Evolutionary conservation across 257 asterid species (phyloP).

Genomic region (Solanum megistacrolobum): DNA sequence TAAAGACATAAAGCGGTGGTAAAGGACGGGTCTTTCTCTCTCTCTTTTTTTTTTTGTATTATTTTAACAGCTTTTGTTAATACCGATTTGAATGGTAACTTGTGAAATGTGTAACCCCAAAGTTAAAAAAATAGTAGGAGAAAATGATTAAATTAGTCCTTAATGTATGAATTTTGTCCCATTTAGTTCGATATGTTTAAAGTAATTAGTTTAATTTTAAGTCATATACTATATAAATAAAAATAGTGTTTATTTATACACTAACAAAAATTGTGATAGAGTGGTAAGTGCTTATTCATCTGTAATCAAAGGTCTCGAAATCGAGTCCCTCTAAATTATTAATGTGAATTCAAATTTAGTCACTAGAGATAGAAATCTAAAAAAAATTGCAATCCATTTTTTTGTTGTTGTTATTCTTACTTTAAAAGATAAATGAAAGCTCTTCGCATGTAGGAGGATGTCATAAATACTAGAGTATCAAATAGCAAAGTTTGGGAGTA

Average conservation of each 20-base stretch:
- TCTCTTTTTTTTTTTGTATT: not conserved
- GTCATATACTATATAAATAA: not conserved
- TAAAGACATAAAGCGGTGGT: constrained; percentile 21
- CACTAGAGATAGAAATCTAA: no score
- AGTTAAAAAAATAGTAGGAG: not conserved
- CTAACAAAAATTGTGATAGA: fast-evolving
- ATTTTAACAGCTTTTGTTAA: constrained; percentile 20
- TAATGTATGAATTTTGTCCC: not conserved
- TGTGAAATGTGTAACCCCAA: not conserved
- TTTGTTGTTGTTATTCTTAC: no score
- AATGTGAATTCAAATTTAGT: no score
- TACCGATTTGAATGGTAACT: not conserved
- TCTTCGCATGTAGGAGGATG: no score
- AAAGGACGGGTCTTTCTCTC: not conserved
- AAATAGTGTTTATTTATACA: not conserved
- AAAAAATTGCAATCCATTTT: no score
- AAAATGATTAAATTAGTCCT: not conserved
- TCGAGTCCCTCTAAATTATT: no score
- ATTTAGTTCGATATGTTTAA: not conserved
- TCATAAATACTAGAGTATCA: no score
- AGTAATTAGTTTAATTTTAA: not conserved
- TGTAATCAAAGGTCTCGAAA: fast-evolving
- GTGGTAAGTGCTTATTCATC: no score
- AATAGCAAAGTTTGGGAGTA: no score
- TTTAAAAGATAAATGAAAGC: no score